These are phyloP conservation scores for Dactylellina cionopaga DNA, from an alignment of 2,329 filamentous ascomycete species.

Conservation along the genomic window DNA sequence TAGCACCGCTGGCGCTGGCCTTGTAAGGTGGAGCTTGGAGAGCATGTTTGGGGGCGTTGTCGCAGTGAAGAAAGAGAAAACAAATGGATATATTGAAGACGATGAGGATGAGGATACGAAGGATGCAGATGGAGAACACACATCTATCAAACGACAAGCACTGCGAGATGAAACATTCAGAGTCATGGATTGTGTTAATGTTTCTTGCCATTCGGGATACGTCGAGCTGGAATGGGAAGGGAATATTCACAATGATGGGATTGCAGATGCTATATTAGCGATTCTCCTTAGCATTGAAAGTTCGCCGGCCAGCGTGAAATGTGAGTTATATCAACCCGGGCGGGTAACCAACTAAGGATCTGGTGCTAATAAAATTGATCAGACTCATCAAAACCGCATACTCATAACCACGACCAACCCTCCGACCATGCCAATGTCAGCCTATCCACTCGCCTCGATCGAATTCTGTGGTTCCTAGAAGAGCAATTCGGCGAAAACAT, in stretches of 20 bases:
- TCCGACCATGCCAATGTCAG: conserved; percentile 80
- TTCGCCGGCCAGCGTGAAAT: conserved; percentile 92
- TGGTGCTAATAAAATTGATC: conserved; percentile 60
- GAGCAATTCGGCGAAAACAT: conserved; percentile 93
- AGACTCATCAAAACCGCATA: conserved; percentile 66
- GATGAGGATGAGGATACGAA: conserved; percentile 60
- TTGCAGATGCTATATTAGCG: conserved; percentile 96
- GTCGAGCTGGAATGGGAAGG: conserved; percentile 97
- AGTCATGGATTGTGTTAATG: conserved; percentile 89
- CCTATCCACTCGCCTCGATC: conserved; percentile 79
- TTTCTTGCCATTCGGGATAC: conserved; percentile 82
- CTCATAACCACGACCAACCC: conserved; percentile 64
- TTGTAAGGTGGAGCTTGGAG: conserved; percentile 93
- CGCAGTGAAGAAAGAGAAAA: conserved; percentile 56
- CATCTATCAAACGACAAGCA: conserved; percentile 59
- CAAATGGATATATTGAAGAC: conserved; percentile 61
- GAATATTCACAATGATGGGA: conserved; percentile 95
- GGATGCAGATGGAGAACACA: conserved; percentile 56
- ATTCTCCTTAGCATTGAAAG: conserved; percentile 92
- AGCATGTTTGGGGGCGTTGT: conserved; percentile 91
- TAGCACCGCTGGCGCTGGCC: conserved; percentile 85
- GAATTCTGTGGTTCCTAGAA: conserved; percentile 95
- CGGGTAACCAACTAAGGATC: too few species aligned
- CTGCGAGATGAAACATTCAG: conserved; percentile 64
- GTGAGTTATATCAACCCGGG: conserved; percentile 66